Evolutionary conservation across 768 basidiomycete genomes (phyloP), one percentile per base, ranked within the genome.

Genomic region (Hortiboletus flavorubellus): DNA sequence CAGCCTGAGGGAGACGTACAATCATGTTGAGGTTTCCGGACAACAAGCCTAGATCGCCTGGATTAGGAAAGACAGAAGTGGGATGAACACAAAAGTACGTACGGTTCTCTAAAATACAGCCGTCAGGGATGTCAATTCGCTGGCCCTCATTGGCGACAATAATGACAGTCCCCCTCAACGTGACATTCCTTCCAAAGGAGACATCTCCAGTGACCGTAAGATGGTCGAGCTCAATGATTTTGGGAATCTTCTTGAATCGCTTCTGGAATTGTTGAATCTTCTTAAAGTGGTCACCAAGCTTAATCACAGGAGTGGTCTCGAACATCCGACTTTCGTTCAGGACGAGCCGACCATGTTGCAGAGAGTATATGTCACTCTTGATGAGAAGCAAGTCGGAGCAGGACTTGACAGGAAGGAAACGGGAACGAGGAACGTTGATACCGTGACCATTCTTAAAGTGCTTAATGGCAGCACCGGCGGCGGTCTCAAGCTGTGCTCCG

Each of bases 21-120:
- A 84, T 91, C 80, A 89, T 83, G 68, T 80, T 86, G 56, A 91
- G 72, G 68, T 86, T 87, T 43, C 90, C 89, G 26, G 86, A 86
- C 54, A 91, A 75, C 53, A 91, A 72, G 61, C 86, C 83, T 79
- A 54, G 10, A 60, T 10, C 14, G 23, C 11, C 26, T 11, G 18
- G 14, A 29, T 68, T 26, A 61, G 61, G 59, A 58, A 62, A 56
- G 43, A 61, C 39, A 23, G 11, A 31, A 15, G 30, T 51, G 11
- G 11, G 8, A 38, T 2, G 1, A 29, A 49, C 12, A 29, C 11
- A 35, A 11, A 51, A 40, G 38, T 5, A 68, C 79, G 42, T 47
- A 81, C 83, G 79, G 74, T 87, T 86, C 71, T 87, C 87, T 49
- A 88, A 71, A 58, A 84, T 78, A 58, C 85, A 82, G 2, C 87